These are phyloP conservation scores for Trametes pubescens DNA, from an alignment of 1,284 basidiomycete genomes.

Conservation along the genomic window DNA sequence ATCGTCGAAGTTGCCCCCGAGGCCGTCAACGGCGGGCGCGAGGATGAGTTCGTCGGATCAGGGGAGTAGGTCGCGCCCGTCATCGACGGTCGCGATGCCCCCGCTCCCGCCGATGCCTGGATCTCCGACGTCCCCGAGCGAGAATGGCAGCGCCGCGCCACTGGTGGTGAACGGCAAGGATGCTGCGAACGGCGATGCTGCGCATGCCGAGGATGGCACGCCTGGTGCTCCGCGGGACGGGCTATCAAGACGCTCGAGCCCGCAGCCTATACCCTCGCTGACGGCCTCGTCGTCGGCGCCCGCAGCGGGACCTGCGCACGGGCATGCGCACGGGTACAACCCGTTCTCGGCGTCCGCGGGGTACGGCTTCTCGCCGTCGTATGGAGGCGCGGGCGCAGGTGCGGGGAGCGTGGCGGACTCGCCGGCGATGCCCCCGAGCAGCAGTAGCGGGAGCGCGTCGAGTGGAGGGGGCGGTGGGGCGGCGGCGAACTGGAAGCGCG, in stretches of 20 bases:
- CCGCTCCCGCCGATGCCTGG: constrained; percentile 36
- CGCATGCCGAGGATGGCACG: background rate
- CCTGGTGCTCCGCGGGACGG: background rate
- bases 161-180: background rate
- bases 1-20: constrained; percentile 27
- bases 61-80: constrained; percentile 23
- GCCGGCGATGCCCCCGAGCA: constrained; percentile 24
- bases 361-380: constrained; percentile 10
- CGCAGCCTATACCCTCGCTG: constrained; percentile 4
- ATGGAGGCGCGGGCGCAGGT: constrained; percentile 20
- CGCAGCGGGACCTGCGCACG: background rate
- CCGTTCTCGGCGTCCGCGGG: constrained; percentile 6
- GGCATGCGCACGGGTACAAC: background rate
- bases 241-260: background rate
- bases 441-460: constrained; percentile 7
- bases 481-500: constrained; percentile 46
- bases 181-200: background rate
- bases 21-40: constrained; percentile 43
- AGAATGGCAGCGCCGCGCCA: constrained; percentile 12
- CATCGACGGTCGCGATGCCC: constrained; percentile 15
- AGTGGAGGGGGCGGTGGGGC: constrained; percentile 3
- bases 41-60: constrained; percentile 21
- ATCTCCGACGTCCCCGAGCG: constrained; percentile 23
- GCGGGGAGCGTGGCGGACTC: constrained; percentile 32
- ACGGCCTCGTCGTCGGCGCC: background rate